Evolutionary conservation across 2,329 filamentous ascomycete genomes (phyloP), one percentile per base, ranked within the genome.

Genomic region (Ophiocordyceps camponoti-floridani): DNA sequence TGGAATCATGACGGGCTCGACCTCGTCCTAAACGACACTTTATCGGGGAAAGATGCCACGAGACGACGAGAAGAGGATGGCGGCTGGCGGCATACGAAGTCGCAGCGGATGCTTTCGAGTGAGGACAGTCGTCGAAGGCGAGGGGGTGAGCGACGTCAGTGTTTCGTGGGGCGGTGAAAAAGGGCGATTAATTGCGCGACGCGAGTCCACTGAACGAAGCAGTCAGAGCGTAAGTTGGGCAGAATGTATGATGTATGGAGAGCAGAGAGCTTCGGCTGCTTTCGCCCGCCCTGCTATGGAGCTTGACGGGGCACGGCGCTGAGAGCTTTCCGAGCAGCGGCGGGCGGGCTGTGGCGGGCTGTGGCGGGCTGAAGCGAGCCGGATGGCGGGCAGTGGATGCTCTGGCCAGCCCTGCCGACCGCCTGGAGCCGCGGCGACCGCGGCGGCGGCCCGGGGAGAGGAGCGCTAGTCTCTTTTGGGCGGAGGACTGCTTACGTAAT

Each of bases 1-100:
- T 48, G 71, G 72, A 67, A 79, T 74, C 76, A 80, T 80, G 53
- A 61, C 68, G 55, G 54, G 46, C 45, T 38, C 26, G 19, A 27
- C 11, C 8, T 10, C 19, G 38, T n/a, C 38, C 26, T 30, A 12
- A 30, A 12, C 28, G 28, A 30, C 10, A 13, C 9, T 26, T 41
- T 13, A 4, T 13, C 18, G 38, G 11, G 9, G 11, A 11, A 8
- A 14, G 18, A 27, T 10, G 11, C 19, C 12, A 26, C 12, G 16
- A 11, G 26, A 10, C 11, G 16, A 26, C 7, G 28, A 12, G 19
- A 26, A 16, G 13, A 4, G 35, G 13, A 18, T 18, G 10, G 35
- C 35, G 35, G 35, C n/a, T 30, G 35, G 35, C 35, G n/a, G 35
- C 35, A 38, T 38, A 10, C 35, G 35, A 23, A 38, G 35, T 38